Conservation (phyloP, 345 rosid genomes). For the Odontarrhena argentea region DNA sequence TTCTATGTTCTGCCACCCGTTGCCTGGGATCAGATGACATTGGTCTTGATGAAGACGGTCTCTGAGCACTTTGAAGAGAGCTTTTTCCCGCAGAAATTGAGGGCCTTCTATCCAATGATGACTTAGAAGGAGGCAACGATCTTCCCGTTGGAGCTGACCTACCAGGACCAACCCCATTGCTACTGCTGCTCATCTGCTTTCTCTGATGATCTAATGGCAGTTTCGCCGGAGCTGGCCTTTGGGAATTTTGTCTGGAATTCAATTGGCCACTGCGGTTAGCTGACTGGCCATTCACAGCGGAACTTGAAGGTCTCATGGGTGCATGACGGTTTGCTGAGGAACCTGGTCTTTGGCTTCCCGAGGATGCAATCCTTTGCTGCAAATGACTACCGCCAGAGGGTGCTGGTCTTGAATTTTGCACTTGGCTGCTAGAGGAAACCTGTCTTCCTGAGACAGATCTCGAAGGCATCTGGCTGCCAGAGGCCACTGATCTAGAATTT, state of each 20-base stretch:
- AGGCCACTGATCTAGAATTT: conserved; percentile 37
- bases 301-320: conserved; percentile 32
- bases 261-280: conserved; percentile 44
- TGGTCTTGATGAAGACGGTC: conserved; percentile 52
- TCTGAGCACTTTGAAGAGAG: conserved; percentile 42
- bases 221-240: conserved; percentile 48
- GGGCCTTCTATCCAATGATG: conserved; percentile 47
- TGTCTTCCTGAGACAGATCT: conserved; percentile 12
- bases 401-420: conserved; percentile 23
- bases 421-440: conserved; percentile 14
- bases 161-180: conserved; percentile 56
- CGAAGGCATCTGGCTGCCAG: conserved; percentile 44
- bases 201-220: conserved; percentile 49
- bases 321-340: conserved; percentile 35
- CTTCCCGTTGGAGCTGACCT: conserved; percentile 50
- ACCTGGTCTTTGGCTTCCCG: conserved; percentile 34
- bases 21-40: conserved; percentile 51
- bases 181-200: conserved; percentile 54
- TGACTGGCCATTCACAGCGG: conserved; percentile 43
- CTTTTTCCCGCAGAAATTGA: conserved; percentile 45
- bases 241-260: conserved; percentile 44
- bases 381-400: conserved; percentile 32
- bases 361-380: conserved; percentile 31
- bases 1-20: conserved; percentile 52
- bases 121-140: conserved; percentile 49